Evolutionary conservation across 257 asterid species (phyloP), one percentile per base, ranked within the genome.

Genomic region (Capsicum baccatum): DNA sequence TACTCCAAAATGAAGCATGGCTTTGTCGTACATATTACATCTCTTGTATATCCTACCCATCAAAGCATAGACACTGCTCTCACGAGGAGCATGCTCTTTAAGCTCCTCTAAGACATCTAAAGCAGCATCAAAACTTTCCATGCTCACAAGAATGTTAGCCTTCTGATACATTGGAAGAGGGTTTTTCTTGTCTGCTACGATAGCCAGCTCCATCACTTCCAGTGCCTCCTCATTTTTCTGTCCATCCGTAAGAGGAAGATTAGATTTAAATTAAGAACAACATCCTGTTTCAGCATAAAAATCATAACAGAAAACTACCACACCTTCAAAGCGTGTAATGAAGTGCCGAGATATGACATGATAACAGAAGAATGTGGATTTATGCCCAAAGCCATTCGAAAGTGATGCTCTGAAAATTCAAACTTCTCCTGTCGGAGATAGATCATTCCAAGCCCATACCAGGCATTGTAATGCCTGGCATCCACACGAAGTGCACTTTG

Each of bases 401-500:
- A 96, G 87, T 94, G 97, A 89, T 96, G 98, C 92, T 96, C 98
- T 35, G 99, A 90, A 87, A 97, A 95, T 84, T 90, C 97, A 79
- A 93, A 89, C 90, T 97, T 97, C 89, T 97, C 99, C 86, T 95
- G 98, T 59, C 97, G 91, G 80, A 95, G 97, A 85, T 94, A 97
- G 76, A 97, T 88, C 98, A 97, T 95, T 84, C 99, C 98, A 88
- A 97, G 96, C 79, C 99, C 99, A 86, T 97, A 91, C 99, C 98
- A 97, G 68, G 99, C 98, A 87, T 97, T 97, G 86, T 97, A 97
- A 92, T 97, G 99, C 71, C 98, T 89, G 73, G 94, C 82, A 89
- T 95, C 98, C 84, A 94, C 89, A 79, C 89, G 90, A 81, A 97
- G 97, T 71, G 98, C 98, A 87, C 87, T 92, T 83, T 93, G 98